Conservation (phyloP, 495 filamentous ascomycete genomes). For the Penicillium alfredii region DNA sequence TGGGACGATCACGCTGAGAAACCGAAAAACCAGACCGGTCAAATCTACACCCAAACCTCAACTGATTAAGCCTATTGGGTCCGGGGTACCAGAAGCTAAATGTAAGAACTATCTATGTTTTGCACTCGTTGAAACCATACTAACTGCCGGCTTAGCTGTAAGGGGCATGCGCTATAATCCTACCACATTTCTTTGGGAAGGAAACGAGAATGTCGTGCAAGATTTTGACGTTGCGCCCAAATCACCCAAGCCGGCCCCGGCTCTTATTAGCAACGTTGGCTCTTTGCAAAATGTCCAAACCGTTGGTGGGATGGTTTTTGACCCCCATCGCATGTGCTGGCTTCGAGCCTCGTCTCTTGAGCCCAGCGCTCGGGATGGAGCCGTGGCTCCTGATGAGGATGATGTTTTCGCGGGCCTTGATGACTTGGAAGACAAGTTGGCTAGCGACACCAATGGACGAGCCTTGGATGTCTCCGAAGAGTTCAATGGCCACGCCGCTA, state of each 20-base stretch:
- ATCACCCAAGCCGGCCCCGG: slow-evolving; percentile 66
- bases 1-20: slow-evolving; percentile 34
- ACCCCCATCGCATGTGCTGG: slow-evolving; percentile 95
- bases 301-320: slow-evolving; percentile 94
- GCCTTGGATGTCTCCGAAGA: slow-evolving; percentile 25
- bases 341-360: slow-evolving; percentile 57
- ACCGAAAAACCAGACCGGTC: slow-evolving; percentile 51
- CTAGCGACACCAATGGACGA: slow-evolving; percentile 37
- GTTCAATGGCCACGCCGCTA: slow-evolving; percentile 29
- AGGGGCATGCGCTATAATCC: slow-evolving; percentile 97
- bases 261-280: slow-evolving; percentile 87
- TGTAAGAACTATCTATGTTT: slow-evolving; percentile 46
- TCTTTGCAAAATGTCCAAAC: slow-evolving; percentile 73
- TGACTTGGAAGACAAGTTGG: slow-evolving; percentile 52
- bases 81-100: slow-evolving; percentile 55
- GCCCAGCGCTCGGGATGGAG: slow-evolving; percentile 21
- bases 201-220: slow-evolving; percentile 78
- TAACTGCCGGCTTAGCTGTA: slow-evolving; percentile 49
- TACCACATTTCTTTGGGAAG: slow-evolving; percentile 79
- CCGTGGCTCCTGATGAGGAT: slow-evolving; percentile 47
- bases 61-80: slow-evolving; percentile 65
- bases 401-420: slow-evolving; percentile 79
- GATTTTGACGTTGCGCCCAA: slow-evolving; percentile 60
- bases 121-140: no score
- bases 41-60: slow-evolving; percentile 56